Base-by-base conservation (phyloP, 352 stramenopile species). In the Pythium grandisporangium region DNA sequence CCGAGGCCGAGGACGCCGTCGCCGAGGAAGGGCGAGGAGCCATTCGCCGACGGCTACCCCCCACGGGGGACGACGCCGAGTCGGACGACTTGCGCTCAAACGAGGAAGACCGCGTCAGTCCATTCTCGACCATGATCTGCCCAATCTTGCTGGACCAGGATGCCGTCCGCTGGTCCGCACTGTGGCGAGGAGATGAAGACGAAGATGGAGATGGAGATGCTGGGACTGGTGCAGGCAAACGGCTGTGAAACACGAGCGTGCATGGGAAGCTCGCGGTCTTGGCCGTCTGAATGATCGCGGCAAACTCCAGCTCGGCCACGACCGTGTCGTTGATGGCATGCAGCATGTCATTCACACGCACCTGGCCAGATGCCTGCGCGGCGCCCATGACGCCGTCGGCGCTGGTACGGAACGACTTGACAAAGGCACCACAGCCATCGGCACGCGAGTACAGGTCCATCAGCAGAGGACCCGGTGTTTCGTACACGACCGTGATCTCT, bases 361-460 rank as follows among this genome's bases (percentile, higher is more conserved):
- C 56, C n/a, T 55, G 47, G 14, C 69, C 66, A 5, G 60, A 66
- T 14, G 66, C 69, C 53, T 91, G 72, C 2, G 78, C 63, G 10
- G 62, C 66, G 22, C 64, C 75, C 53, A 73, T 70, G 0, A 48
- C 35, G 4, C 70, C 70, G n/a, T 82, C 69, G 0, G 63, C 36
- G 55, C 64, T 72, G n/a, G 67, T 56, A 12, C 78, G 61, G 57
- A 91, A 91, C 11, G 66, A 59, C 45, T 85, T 88, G 22, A 91
- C 73, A 24, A 67, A 74, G 37, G 78, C 78, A 8, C 78, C 78
- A 19, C 59, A 72, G 5, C 70, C 70, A n/a, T 86, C 69, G 0
- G 67, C 54, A 30, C 73, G 63, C 4, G 78, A 91, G 58, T 78
- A 85, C 43, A 91, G 59, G 48, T 91, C 78, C 32, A 91, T 59